Evolutionary conservation across 495 filamentous ascomycete genomes (phyloP).

Genomic region (Talaromyces borbonicus): DNA sequence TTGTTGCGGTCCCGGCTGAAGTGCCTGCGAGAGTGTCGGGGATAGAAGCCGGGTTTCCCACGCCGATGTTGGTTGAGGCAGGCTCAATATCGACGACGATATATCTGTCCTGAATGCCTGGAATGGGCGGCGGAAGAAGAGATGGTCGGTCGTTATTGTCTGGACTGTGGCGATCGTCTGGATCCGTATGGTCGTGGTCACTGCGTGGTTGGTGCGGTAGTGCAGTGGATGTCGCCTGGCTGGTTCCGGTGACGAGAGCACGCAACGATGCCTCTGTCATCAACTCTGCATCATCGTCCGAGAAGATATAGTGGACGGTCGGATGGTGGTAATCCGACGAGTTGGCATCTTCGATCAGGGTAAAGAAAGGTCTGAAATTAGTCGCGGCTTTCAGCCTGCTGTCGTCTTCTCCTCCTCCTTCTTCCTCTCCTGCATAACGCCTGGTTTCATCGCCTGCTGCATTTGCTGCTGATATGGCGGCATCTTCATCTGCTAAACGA

Average conservation of each 20-base stretch:
- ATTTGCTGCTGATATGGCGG: too few relatives aligned
- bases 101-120: constrained; percentile 33
- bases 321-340: constrained; percentile 56
- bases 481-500: neutral
- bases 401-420: constrained; percentile 9
- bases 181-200: too few relatives aligned
- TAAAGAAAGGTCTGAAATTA: constrained; percentile 43
- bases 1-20: constrained; percentile 2
- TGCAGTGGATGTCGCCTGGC: neutral
- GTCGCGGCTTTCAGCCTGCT: constrained; percentile 9
- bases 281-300: constrained; percentile 59
- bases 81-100: constrained; percentile 34
- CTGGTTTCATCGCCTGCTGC: too few relatives aligned
- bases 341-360: constrained; percentile 38
- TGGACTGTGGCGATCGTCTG: constrained; percentile 1
- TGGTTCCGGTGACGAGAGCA: constrained; percentile 23
- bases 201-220: neutral
- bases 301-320: constrained; percentile 82
- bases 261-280: constrained; percentile 46
- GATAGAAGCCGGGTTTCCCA: constrained; percentile 3
- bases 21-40: constrained; percentile 1
- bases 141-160: constrained; percentile 13
- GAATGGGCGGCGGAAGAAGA: constrained; percentile 28
- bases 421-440: neutral
- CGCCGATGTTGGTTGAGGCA: constrained; percentile 5